A percentile compares a stretch with the other conserved stretches of the same genome.
phyloP scores from a whole-genome alignment of 805 yeast species.

The Cyberlindnera americana region DNA sequence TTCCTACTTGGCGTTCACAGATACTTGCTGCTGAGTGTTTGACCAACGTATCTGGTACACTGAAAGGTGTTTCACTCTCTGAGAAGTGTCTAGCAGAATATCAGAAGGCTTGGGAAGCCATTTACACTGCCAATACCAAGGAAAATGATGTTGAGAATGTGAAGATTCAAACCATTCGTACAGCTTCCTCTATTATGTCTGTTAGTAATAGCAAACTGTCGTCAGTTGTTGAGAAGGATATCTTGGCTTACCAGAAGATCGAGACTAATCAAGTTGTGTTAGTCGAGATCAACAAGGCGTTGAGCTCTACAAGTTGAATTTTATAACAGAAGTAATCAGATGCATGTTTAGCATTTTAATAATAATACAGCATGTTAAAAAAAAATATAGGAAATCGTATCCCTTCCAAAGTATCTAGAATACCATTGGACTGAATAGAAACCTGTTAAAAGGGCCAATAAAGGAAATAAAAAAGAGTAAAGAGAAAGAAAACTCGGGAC shows the following conservation, averaged over 20 bases:
- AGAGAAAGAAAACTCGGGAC: conserved; percentile 2
- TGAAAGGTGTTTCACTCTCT: conserved; percentile 10
- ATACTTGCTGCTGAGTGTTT: conserved; percentile 42
- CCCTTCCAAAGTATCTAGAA: too few species aligned
- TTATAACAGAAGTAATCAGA: background rate
- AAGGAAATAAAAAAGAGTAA: background rate
- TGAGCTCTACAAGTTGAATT: background rate
- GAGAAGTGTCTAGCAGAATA: conserved; percentile 11
- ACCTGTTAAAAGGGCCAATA: too few species aligned
- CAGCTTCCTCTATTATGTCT: conserved; percentile 30
- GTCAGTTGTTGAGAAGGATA: conserved; percentile 21
- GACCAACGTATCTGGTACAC: conserved; percentile 19
- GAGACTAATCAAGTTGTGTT: conserved; percentile 49
- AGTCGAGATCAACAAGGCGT: conserved; percentile 28
- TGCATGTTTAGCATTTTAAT: background rate
- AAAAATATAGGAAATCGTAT: conserved; percentile 29
- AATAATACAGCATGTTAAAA: background rate
- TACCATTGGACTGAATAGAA: too few species aligned
- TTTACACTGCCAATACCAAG: conserved; percentile 32
- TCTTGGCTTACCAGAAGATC: conserved; percentile 27
- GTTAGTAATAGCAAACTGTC: conserved; percentile 16
- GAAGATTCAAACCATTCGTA: conserved; percentile 44
- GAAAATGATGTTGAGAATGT: conserved; percentile 54
- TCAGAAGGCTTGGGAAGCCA: conserved; percentile 23
- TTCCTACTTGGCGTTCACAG: conserved; percentile 62